Evolutionary conservation across 1,139 yeast genomes (phyloP).

Genomic region (Kodamaea fungicola): DNA sequence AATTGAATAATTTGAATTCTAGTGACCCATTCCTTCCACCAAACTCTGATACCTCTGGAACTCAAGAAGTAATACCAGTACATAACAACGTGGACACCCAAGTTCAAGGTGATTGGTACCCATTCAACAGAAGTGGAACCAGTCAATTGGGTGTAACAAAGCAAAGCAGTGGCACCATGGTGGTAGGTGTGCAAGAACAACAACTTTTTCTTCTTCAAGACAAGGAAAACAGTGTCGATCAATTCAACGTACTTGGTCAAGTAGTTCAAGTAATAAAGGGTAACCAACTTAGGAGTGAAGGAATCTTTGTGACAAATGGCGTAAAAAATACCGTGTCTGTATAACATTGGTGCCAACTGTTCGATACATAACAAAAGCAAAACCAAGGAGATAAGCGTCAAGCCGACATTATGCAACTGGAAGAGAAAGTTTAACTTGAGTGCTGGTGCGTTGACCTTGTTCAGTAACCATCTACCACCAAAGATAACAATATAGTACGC

Average conservation of each 20-base stretch:
- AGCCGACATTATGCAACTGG: conserved; percentile 75
- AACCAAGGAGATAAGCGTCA: conserved; percentile 67
- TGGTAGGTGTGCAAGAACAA: conserved; percentile 93
- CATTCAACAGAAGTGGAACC: conserved; percentile 91
- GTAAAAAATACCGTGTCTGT: conserved; percentile 73
- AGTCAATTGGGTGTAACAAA: conserved; percentile 90
- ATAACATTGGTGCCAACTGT: conserved; percentile 81
- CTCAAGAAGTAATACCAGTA: conserved; percentile 96
- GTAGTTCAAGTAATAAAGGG: conserved; percentile 78
- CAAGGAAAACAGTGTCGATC: conserved; percentile 87
- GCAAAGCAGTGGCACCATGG: conserved; percentile 96
- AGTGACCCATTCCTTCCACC: conserved; percentile 99
- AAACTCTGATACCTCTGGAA: conserved; percentile 90
- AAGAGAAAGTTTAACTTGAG: conserved; percentile 61
- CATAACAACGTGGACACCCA: conserved; percentile 95
- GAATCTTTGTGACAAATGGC: conserved; percentile 80
- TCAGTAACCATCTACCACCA: conserved; percentile 62
- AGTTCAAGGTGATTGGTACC: conserved; percentile 89
- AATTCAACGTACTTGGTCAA: conserved; percentile 79
- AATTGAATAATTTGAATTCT: conserved; percentile 94
- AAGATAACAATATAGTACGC: conserved; percentile 77
- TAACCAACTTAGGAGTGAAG: conserved; percentile 82
- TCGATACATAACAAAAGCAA: conserved; percentile 72
- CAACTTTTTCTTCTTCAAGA: conserved; percentile 85
- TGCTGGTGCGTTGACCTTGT: conserved; percentile 53